A percentile compares a stretch with the other conserved stretches of the same genome.
Evolutionary conservation across 306 rosid species (phyloP).

Genomic region (Dryas drummondii): DNA sequence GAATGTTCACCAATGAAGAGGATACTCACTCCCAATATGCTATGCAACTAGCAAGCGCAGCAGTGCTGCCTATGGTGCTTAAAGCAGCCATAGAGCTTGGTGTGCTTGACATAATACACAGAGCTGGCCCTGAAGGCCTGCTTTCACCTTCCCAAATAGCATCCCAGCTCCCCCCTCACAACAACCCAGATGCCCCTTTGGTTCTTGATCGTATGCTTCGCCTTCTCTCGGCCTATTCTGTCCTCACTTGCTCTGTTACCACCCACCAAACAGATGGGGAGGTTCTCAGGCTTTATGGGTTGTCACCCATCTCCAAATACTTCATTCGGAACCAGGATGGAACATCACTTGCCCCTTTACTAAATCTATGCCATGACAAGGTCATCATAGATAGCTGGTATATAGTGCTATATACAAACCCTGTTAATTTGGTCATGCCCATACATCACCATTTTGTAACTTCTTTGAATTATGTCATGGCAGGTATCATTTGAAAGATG

Average conservation of each 20-base stretch:
- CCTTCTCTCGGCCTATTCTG: slow-evolving; percentile 17
- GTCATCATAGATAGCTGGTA: slow-evolving; percentile 18
- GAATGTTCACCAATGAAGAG: slow-evolving; percentile 1
- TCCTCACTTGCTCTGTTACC: slow-evolving; percentile 23
- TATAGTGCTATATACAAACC: too few relatives aligned
- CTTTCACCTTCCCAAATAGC: slow-evolving; percentile 33
- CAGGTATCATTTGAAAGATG: slow-evolving; percentile 32
- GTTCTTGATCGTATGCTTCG: slow-evolving; percentile 27
- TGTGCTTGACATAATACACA: slow-evolving; percentile 26
- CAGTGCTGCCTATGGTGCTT: slow-evolving; percentile 17
- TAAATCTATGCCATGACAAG: slow-evolving; percentile 16
- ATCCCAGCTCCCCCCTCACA: slow-evolving; percentile 12
- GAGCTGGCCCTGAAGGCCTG: slow-evolving; percentile 18
- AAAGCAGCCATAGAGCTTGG: slow-evolving; percentile 36
- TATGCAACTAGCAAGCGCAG: slow-evolving; percentile 21
- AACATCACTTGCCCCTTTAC: slow-evolving; percentile 4
- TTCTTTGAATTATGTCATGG: neutral
- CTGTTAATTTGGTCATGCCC: neutral
- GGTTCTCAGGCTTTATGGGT: slow-evolving; percentile 20
- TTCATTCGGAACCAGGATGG: slow-evolving; percentile 17
- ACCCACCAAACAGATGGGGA: neutral
- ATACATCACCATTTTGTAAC: neutral
- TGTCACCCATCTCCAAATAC: slow-evolving; percentile 24
- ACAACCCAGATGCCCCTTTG: slow-evolving; percentile 6
- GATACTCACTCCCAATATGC: slow-evolving; percentile 18